phyloP scores from a whole-genome alignment of 1,284 basidiomycete genomes.

The Pholiota adiposa region DNA sequence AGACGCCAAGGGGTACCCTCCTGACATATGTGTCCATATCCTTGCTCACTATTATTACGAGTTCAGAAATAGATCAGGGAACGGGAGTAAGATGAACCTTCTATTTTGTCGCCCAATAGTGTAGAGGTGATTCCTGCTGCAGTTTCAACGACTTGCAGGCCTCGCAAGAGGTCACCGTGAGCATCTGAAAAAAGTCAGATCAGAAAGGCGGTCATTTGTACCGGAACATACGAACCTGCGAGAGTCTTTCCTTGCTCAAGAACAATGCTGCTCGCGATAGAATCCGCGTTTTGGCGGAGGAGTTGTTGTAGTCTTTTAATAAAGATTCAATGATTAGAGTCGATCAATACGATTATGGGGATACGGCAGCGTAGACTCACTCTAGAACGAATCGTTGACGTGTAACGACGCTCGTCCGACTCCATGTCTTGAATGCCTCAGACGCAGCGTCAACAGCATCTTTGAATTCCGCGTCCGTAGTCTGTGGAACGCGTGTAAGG shows the following conservation, averaged over 20 bases:
- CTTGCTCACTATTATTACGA: slow-evolving; percentile 70
- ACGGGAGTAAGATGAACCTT: slow-evolving; percentile 53
- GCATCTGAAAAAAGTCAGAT: slow-evolving; percentile 61
- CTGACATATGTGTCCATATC: slow-evolving; percentile 97
- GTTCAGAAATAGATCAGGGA: neutral
- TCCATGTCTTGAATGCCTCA: slow-evolving; percentile 92
- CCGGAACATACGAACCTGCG: slow-evolving; percentile 50
- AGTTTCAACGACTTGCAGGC: slow-evolving; percentile 93
- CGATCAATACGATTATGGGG: neutral
- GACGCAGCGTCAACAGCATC: slow-evolving; percentile 86
- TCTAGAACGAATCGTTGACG: slow-evolving; percentile 91
- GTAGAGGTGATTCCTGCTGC: slow-evolving; percentile 85
- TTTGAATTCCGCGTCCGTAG: slow-evolving; percentile 82
- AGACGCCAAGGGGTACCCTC: slow-evolving; percentile 79
- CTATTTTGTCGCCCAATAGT: slow-evolving; percentile 89
- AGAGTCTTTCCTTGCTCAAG: slow-evolving; percentile 93
- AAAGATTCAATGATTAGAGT: slow-evolving; percentile 4
- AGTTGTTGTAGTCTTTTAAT: slow-evolving; percentile 72
- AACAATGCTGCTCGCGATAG: slow-evolving; percentile 78
- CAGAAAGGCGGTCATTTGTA: neutral
- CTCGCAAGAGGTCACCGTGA: slow-evolving; percentile 92
- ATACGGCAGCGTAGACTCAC: slow-evolving; percentile 45
- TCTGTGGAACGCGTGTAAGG: slow-evolving; percentile 89
- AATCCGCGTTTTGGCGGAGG: slow-evolving; percentile 78
- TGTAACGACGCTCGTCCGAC: slow-evolving; percentile 81